A percentile compares a stretch with the other conserved stretches of the same genome.
Conservation (phyloP, 179 eudicot genomes). For the Nepenthes alata region DNA sequence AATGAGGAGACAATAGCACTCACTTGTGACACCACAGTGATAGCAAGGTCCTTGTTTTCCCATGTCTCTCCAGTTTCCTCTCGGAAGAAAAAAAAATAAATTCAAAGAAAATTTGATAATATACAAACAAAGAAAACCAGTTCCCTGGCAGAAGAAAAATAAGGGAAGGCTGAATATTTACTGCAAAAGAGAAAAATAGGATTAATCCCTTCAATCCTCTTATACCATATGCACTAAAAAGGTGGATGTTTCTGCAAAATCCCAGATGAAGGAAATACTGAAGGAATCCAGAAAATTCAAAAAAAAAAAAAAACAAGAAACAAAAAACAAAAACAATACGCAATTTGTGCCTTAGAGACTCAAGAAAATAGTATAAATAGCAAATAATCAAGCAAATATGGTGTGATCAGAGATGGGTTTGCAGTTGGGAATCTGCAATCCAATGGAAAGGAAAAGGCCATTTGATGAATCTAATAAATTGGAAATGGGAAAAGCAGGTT, state of each 20-base stretch:
- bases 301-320: slow-evolving; percentile 5
- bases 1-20: slow-evolving; percentile 18
- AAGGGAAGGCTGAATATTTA: slow-evolving; percentile 8
- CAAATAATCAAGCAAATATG: slow-evolving; percentile 17
- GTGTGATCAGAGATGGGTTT: slow-evolving; percentile 23
- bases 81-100: slow-evolving; percentile 5
- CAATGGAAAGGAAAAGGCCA: slow-evolving; percentile 25
- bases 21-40: slow-evolving; percentile 99
- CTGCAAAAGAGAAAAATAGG: background rate
- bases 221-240: slow-evolving; percentile 5
- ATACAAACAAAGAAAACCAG: slow-evolving; percentile 7
- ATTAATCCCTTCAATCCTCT: slow-evolving; percentile 16
- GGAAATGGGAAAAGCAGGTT: slow-evolving; percentile 56
- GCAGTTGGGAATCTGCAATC: slow-evolving; percentile 31
- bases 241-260: background rate
- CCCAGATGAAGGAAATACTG: too few relatives aligned
- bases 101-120: slow-evolving; percentile 9
- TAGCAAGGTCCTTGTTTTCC: slow-evolving; percentile 99
- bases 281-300: too few relatives aligned
- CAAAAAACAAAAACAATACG: slow-evolving; percentile 9
- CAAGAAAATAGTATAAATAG: slow-evolving; percentile 17
- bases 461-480: slow-evolving; percentile 40
- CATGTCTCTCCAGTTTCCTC: slow-evolving; percentile 36
- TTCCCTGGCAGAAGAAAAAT: slow-evolving; percentile 5
- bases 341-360: slow-evolving; percentile 8